Conservation (phyloP, 148 eudicot genomes). For the Amaranthus palmeri region DNA sequence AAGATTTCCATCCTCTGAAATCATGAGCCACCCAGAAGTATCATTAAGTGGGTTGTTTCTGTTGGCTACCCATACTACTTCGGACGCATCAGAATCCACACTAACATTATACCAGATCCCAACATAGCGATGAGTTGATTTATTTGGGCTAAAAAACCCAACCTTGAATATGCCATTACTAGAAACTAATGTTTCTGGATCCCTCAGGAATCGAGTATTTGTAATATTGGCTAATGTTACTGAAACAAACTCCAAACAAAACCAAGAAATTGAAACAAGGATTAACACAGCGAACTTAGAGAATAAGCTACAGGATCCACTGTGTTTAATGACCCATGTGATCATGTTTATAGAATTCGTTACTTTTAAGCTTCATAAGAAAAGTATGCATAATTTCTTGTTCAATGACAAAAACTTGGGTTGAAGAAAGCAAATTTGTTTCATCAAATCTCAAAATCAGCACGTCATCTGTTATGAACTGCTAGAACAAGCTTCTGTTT, state of each 20-base stretch:
- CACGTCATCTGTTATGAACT: no score
- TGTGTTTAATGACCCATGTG: not conserved
- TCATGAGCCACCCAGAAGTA: constrained; percentile 19
- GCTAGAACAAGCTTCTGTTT: no score
- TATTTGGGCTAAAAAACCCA: constrained; percentile 29
- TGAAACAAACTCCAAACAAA: constrained; percentile 3
- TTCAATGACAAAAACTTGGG: no score
- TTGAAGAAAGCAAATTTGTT: no score
- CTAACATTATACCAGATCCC: constrained; percentile 29
- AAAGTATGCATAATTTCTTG: no score
- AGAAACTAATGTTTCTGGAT: constrained; percentile 25
- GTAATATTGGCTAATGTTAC: constrained; percentile 15
- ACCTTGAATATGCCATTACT: constrained; percentile 20
- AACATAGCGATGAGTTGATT: constrained; percentile 20
- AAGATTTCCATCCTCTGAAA: constrained; percentile 29
- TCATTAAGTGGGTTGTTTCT: constrained; percentile 21
- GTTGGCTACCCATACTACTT: constrained; percentile 34
- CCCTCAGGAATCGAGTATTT: constrained; percentile 11
- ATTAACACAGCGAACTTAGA: not conserved
- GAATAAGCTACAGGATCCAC: not conserved
- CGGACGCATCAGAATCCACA: not conserved
- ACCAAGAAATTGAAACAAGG: not conserved
- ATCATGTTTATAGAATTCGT: no score
- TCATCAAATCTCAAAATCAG: no score
- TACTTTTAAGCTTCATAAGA: no score